A percentile compares a stretch with the other conserved stretches of the same genome.
phyloP scores from a whole-genome alignment of 2,329 filamentous ascomycete species.

The Neofusicoccum laricinum region DNA sequence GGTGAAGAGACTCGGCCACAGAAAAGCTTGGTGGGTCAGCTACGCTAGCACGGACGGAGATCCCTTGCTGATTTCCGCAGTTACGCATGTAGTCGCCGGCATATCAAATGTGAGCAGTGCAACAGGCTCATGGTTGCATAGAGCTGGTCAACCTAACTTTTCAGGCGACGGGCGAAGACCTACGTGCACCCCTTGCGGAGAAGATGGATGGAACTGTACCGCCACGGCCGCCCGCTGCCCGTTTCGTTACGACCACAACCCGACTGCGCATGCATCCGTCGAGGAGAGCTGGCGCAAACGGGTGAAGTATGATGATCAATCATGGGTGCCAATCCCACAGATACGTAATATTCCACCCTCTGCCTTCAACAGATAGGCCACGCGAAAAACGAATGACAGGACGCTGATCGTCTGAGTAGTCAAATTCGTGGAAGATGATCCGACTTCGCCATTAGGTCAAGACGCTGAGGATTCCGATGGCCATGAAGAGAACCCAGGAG shows the following conservation, averaged over 20 bases:
- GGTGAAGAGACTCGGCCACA: neutral
- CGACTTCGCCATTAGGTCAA: neutral
- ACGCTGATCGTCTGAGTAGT: neutral
- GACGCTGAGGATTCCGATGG: neutral
- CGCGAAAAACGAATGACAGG: too few species aligned
- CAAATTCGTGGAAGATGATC: neutral
- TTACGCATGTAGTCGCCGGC: neutral
- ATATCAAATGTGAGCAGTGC: neutral
- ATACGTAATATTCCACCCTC: neutral
- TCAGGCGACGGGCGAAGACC: neutral
- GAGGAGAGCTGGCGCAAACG: neutral
- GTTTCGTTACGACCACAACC: constrained; percentile 8
- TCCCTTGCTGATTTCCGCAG: neutral
- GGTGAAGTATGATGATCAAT: neutral
- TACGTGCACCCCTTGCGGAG: neutral
- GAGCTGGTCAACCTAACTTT: neutral
- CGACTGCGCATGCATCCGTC: neutral
- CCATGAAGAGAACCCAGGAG: neutral
- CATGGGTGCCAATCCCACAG: neutral
- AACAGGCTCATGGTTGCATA: neutral
- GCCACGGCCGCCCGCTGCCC: neutral
- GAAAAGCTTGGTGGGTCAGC: neutral
- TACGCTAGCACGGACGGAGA: neutral
- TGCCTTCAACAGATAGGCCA: too few species aligned
- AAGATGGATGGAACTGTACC: neutral